Percentiles rank a stretch among this genome's conserved stretches.
These are phyloP conservation scores for Cadophora luteo-olivacea DNA, from an alignment of 2,329 filamentous ascomycete genomes.

Conservation along the genomic window DNA sequence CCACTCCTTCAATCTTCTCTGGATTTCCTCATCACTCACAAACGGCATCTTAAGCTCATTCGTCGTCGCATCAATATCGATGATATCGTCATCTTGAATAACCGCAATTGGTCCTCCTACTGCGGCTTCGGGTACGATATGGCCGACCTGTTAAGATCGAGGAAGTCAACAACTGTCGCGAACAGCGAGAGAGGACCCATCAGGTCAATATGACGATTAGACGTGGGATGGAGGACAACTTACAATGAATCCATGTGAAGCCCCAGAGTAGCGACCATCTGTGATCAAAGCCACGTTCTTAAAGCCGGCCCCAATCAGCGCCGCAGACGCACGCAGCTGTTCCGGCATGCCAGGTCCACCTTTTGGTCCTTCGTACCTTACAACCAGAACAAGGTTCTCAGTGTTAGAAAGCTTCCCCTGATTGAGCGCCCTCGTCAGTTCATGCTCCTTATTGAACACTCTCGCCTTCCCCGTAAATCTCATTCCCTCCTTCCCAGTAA, in stretches of 20 bases:
- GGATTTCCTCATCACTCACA: conserved; percentile 1
- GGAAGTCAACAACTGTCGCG: not conserved
- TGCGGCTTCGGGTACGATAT: conserved; percentile 89
- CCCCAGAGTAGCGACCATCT: conserved; percentile 85
- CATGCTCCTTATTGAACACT: conserved; percentile 83
- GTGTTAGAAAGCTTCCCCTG: conserved; percentile 70
- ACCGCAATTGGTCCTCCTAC: conserved; percentile 88
- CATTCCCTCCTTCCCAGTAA: conserved; percentile 92
- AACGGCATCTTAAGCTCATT: conserved; percentile 52
- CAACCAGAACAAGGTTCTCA: conserved; percentile 87
- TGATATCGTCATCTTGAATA: conserved; percentile 78
- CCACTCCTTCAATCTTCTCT: not conserved
- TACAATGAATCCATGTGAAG: conserved; percentile 79
- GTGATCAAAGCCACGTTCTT: conserved; percentile 91
- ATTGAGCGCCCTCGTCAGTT: conserved; percentile 77
- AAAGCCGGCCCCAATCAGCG: conserved; percentile 90
- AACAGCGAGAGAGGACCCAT: not conserved
- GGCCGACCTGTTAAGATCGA: conserved; percentile 60
- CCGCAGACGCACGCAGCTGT: conserved; percentile 85
- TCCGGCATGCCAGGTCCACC: conserved; percentile 97
- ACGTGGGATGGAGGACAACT: not conserved
- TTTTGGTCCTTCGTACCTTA: conserved; percentile 92
- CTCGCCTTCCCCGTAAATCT: conserved; percentile 80
- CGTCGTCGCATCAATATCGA: conserved; percentile 84
- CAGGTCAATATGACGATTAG: not conserved